Percentiles rank a stretch among this genome's conserved stretches.
Conservation (phyloP, 192 early-diverging fungal species). For the Allomyces macrogynus region DNA sequence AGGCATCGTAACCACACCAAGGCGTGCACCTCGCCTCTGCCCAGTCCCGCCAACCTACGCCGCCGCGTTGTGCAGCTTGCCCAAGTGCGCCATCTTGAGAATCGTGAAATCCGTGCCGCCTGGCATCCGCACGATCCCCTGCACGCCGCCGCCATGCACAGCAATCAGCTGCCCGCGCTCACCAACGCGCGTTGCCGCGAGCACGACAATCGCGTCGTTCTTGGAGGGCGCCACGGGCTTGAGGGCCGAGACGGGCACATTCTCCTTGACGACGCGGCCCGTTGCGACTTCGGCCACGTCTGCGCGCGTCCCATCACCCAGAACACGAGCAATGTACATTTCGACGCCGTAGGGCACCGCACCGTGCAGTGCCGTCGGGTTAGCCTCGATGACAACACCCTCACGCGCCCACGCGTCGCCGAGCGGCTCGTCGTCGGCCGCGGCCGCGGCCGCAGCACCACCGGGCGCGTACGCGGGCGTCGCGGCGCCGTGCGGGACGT, state of each 20-base stretch:
- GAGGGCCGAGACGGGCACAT: background rate
- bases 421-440: background rate
- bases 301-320: background rate
- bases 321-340: background rate
- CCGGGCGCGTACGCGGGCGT: background rate
- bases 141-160: background rate
- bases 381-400: background rate
- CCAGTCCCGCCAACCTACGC: too few species aligned
- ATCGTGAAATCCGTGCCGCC: background rate
- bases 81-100: background rate
- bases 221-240: background rate
- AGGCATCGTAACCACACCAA: too few species aligned
- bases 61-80: background rate
- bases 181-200: background rate
- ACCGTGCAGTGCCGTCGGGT: background rate
- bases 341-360: background rate
- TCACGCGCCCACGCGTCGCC: background rate
- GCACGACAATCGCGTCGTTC: background rate
- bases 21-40: too few species aligned
- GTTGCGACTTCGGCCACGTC: background rate
- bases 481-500: background rate
- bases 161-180: background rate
- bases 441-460: background rate
- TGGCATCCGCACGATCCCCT: background rate
- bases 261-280: background rate